Percentiles rank a stretch among this genome's conserved stretches.
These are phyloP conservation scores for Chalciporus piperatus DNA, from an alignment of 768 basidiomycete species.

Conservation along the genomic window DNA sequence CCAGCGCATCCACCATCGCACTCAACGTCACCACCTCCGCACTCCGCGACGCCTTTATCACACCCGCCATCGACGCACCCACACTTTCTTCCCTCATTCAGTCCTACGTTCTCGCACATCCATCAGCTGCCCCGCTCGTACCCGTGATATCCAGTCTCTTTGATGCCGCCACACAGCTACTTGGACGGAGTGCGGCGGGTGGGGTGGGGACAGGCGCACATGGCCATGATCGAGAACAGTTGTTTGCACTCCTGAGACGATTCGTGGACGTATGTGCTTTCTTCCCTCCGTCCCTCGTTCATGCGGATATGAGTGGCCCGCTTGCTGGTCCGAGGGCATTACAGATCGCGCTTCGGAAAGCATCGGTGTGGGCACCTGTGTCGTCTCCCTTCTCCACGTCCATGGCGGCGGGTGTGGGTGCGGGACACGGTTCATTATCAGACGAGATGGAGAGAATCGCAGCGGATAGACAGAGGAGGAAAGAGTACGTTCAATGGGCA, in stretches of 20 bases:
- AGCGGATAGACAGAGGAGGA: slow-evolving; percentile 54
- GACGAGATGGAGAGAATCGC: slow-evolving; percentile 67
- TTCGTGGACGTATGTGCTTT: slow-evolving; percentile 52
- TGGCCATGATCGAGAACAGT: slow-evolving; percentile 4
- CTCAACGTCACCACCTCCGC: slow-evolving; percentile 29
- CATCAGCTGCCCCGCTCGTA: slow-evolving; percentile 48
- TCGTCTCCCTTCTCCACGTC: background rate
- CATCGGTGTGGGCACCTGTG: slow-evolving; percentile 50
- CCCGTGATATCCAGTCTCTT: slow-evolving; percentile 53
- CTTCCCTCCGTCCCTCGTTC: slow-evolving; percentile 45
- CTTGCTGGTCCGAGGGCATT: slow-evolving; percentile 55
- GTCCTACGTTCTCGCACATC: slow-evolving; percentile 44
- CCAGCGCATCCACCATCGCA: slow-evolving; percentile 25
- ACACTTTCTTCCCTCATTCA: slow-evolving; percentile 56
- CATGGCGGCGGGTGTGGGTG: background rate
- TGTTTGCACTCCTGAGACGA: slow-evolving; percentile 37
- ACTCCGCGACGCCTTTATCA: slow-evolving; percentile 31
- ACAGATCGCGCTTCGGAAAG: slow-evolving; percentile 57
- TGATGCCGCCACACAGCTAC: slow-evolving; percentile 41
- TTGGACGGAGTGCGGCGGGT: slow-evolving; percentile 6
- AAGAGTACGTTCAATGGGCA: slow-evolving; percentile 67
- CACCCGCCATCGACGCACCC: slow-evolving; percentile 42
- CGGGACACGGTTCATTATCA: slow-evolving; percentile 37
- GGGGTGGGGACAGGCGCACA: background rate
- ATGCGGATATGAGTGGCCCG: slow-evolving; percentile 55